These are phyloP conservation scores for Climacium dendroides DNA, from an alignment of 225 moss, liverwort and hornwort genomes.

Conservation along the genomic window DNA sequence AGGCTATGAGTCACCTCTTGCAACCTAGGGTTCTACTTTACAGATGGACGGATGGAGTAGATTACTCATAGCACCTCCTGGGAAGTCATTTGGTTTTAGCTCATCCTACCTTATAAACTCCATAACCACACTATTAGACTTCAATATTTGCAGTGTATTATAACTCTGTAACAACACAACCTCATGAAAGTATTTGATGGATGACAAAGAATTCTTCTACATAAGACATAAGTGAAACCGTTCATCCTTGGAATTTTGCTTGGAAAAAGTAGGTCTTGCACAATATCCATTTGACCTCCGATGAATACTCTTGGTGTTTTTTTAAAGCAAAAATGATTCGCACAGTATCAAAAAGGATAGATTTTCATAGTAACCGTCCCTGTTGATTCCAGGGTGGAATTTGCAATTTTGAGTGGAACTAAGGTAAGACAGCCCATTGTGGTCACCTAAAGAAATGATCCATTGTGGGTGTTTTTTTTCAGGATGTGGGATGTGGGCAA, in stretches of 20 bases:
- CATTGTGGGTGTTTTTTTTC: no score
- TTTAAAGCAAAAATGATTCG: neutral
- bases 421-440: no score
- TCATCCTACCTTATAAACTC: neutral
- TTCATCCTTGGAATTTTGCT: neutral
- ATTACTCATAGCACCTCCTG: neutral
- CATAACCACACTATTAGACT: neutral
- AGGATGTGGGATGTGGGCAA: no score
- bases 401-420: neutral
- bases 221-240: accelerated
- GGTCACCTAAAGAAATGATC: no score
- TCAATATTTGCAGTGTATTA: no score
- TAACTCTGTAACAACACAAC: accelerated
- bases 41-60: neutral
- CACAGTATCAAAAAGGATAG: no score
- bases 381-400: accelerated
- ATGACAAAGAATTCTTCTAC: neutral
- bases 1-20: neutral
- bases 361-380: no score
- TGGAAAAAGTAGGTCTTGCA: neutral
- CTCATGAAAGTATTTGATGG: accelerated
- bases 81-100: neutral
- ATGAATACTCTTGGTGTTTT: accelerated
- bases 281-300: neutral
- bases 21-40: neutral